Evolutionary conservation across 768 basidiomycete species (phyloP).

Genomic region (Russula ochroleuca): DNA sequence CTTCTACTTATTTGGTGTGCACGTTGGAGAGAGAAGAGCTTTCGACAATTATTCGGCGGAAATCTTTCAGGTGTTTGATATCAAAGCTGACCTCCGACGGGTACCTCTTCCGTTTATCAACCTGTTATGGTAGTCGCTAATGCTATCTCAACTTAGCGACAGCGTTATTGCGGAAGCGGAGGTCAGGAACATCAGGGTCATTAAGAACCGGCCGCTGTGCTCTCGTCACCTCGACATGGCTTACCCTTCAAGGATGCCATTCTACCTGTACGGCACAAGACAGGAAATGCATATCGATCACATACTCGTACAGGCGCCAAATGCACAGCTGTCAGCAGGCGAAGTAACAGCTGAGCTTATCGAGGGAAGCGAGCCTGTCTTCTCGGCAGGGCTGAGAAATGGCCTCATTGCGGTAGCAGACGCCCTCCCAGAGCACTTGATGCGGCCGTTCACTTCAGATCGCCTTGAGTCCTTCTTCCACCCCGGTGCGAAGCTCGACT

Average conservation of each 20-base stretch:
- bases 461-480: constrained; percentile 14
- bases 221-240: constrained; percentile 33
- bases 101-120: constrained; percentile 1
- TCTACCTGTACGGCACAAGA: constrained; percentile 40
- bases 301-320: constrained; percentile 29
- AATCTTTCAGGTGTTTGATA: constrained; percentile 14
- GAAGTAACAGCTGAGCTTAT: constrained; percentile 20
- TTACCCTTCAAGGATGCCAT: constrained; percentile 36
- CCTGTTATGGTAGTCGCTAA: neutral
- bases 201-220: constrained; percentile 35
- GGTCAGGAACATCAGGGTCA: constrained; percentile 33
- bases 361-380: constrained; percentile 11
- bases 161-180: constrained; percentile 17
- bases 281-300: constrained; percentile 38
- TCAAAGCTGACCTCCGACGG: constrained; percentile 22
- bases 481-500: constrained; percentile 20
- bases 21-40: constrained; percentile 25
- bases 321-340: constrained; percentile 29
- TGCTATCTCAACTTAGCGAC: constrained; percentile 11
- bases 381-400: constrained; percentile 17
- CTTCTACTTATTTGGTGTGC: constrained; percentile 28
- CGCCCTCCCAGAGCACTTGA: constrained; percentile 24
- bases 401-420: constrained; percentile 27
- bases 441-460: constrained; percentile 26
- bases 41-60: constrained; percentile 15